Conservation (phyloP, 106 monocot species). For the Dioscorea zingiberensis region DNA sequence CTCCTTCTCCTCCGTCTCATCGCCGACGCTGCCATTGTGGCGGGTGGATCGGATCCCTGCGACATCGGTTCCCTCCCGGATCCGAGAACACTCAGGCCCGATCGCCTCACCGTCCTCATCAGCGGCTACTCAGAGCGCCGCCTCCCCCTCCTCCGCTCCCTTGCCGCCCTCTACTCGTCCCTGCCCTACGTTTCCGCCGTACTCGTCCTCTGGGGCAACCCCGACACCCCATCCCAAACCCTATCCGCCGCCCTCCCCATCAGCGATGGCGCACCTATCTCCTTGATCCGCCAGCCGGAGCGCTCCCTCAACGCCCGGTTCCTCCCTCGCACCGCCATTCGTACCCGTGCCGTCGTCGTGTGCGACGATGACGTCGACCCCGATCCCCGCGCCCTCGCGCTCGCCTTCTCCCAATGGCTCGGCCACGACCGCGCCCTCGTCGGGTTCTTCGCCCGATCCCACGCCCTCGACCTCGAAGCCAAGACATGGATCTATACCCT, state of each 20-base stretch:
- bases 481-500: slow-evolving; percentile 71
- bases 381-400: not conserved
- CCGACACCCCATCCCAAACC: slow-evolving; percentile 8
- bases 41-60: slow-evolving; percentile 13
- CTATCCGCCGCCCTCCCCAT: not conserved
- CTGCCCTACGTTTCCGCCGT: slow-evolving; percentile 58
- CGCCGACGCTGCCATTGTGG: too few relatives aligned
- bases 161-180: slow-evolving; percentile 52
- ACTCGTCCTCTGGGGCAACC: slow-evolving; percentile 75
- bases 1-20: too few relatives aligned
- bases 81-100: slow-evolving; percentile 22
- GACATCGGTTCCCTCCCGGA: slow-evolving; percentile 25
- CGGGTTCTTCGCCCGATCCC: slow-evolving; percentile 84
- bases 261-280: slow-evolving; percentile 5
- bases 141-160: slow-evolving; percentile 58
- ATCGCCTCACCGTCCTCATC: slow-evolving; percentile 70
- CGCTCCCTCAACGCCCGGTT: slow-evolving; percentile 16
- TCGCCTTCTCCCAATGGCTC: slow-evolving; percentile 18
- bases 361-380: slow-evolving; percentile 9
- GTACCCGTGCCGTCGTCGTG: slow-evolving; percentile 60
- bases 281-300: slow-evolving; percentile 11
- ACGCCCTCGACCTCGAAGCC: slow-evolving; percentile 52
- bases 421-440: slow-evolving; percentile 26
- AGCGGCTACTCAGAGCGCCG: slow-evolving; percentile 62
- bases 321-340: slow-evolving; percentile 54